These are phyloP conservation scores for Aspergillus viridinutans DNA, from an alignment of 2,329 filamentous ascomycete genomes.

Conservation along the genomic window DNA sequence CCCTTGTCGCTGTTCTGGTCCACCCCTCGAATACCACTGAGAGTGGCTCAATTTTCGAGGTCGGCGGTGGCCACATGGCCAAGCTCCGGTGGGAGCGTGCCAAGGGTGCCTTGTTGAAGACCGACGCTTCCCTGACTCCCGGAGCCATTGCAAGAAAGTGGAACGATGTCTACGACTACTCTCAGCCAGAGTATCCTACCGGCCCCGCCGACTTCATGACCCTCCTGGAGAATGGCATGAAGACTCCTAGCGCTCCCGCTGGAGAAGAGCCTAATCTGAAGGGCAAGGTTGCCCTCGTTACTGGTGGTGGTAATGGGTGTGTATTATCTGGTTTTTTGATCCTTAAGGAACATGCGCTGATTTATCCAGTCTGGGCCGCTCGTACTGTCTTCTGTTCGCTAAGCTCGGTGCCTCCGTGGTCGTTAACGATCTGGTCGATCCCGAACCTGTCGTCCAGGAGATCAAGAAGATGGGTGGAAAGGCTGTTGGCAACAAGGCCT, in stretches of 20 bases:
- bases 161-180: slow-evolving; percentile 83
- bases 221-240: slow-evolving; percentile 77
- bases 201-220: slow-evolving; percentile 85
- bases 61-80: slow-evolving; percentile 84
- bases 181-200: slow-evolving; percentile 72
- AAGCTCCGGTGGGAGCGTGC: slow-evolving; percentile 96
- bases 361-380: slow-evolving; percentile 69
- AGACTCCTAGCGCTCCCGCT: slow-evolving; percentile 67
- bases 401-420: slow-evolving; percentile 81
- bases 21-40: slow-evolving; percentile 80
- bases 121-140: slow-evolving; percentile 82
- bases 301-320: slow-evolving; percentile 76
- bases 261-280: slow-evolving; percentile 75
- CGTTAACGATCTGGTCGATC: slow-evolving; percentile 93
- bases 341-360: slow-evolving; percentile 10
- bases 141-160: slow-evolving; percentile 85
- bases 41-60: slow-evolving; percentile 87
- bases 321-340: slow-evolving; percentile 18
- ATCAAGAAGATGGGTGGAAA: slow-evolving; percentile 86
- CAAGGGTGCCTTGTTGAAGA: slow-evolving; percentile 81
- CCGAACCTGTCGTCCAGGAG: slow-evolving; percentile 84
- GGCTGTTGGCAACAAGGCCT: slow-evolving; percentile 88
- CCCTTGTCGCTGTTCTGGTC: slow-evolving; percentile 80
- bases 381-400: slow-evolving; percentile 83
- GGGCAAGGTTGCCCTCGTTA: slow-evolving; percentile 80